Evolutionary conservation across 805 yeast species (phyloP), one percentile per base, ranked within the genome.

Genomic region (Zygotorulaspora florentina): DNA sequence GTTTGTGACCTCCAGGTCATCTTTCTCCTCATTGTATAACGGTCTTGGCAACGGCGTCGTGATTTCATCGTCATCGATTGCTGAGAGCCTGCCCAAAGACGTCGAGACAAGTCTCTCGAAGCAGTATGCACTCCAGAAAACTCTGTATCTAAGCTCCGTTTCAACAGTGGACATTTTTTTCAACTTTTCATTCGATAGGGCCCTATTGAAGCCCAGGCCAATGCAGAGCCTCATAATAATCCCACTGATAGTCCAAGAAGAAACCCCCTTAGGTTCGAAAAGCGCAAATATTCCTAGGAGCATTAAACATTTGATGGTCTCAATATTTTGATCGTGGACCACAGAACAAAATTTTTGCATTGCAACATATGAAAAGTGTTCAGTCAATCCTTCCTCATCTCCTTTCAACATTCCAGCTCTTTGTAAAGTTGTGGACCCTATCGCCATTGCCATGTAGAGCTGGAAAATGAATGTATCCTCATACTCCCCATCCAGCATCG

Each of bases 161-260:
- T 74, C 75, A 39, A 54, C 57, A 2, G 56, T 58, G 17, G 66
- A 55, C 58, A 62, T 55, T 16, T 46, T 56, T 44, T 54, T 62
- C 43, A 61, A 55, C 40, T 64, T 67, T 12, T 51, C 56, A 4
- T 58, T 45, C 1, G 62, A 45, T 1, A 70, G 44, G 23, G 61
- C 67, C 42, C 76, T 69, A 53, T 77, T 74, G 26, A 77, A 57
- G 1, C 80, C 79, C 23, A 76, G 50, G 10, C 74, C 70, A 12
- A 75, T 57, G 0, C 72, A 67, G 39, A 75, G 48, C 52, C 82
- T 58, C 50, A 73, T 64, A 26, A 75, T 61, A 17, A 75, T 55
- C 1, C 82, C 80, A 43, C 73, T 71, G 17, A 77, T 66, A 31
- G 75, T 73, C 83, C 81, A 77, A 1, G 80, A 68, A 18, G 74